These are phyloP conservation scores for Vitis hybrid DNA, from an alignment of 177 flowering plant genomes.

Conservation along the genomic window DNA sequence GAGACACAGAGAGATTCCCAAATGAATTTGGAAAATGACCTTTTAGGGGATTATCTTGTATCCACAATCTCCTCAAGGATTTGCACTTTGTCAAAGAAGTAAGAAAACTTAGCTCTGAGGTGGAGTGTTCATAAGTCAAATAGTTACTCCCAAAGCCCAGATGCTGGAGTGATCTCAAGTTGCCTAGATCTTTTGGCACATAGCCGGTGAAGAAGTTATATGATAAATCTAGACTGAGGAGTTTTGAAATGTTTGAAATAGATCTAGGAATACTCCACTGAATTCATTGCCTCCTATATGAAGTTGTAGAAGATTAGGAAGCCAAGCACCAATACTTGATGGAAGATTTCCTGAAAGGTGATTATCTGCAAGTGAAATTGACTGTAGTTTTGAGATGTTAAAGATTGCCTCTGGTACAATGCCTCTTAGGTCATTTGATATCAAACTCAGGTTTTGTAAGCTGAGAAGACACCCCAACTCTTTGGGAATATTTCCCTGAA, in stretches of 20 bases:
- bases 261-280: constrained; percentile 1
- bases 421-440: too few relatives aligned
- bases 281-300: not conserved
- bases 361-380: not conserved
- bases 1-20: constrained; percentile 17
- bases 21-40: constrained; percentile 4
- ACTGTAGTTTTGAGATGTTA: not conserved
- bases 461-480: too few relatives aligned
- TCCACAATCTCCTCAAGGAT: not conserved
- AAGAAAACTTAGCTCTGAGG: not conserved
- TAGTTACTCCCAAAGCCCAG: not conserved
- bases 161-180: not conserved
- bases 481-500: too few relatives aligned
- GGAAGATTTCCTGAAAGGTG: not conserved
- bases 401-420: too few relatives aligned
- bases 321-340: not conserved
- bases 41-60: not conserved
- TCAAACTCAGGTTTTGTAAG: too few relatives aligned
- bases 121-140: not conserved
- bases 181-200: not conserved
- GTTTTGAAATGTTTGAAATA: constrained; percentile 2
- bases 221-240: not conserved
- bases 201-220: constrained; percentile 3
- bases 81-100: constrained; percentile 8
- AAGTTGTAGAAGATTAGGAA: constrained; percentile 2